Percentiles rank a stretch among this genome's conserved stretches.
phyloP scores from a whole-genome alignment of 305 asterid genomes.

The Solanum hybrid region DNA sequence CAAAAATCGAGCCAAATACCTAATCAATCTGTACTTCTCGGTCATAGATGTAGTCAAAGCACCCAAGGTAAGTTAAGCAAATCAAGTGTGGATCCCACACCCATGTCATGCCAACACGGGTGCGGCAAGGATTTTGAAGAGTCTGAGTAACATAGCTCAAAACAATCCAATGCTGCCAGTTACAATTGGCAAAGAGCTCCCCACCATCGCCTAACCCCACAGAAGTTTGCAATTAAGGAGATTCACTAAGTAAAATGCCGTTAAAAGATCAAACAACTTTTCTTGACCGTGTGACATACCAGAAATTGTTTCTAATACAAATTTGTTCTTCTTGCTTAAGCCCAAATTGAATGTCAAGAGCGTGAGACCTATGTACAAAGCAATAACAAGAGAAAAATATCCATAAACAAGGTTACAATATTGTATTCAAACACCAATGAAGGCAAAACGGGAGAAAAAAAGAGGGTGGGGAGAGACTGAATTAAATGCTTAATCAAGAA shows the following conservation, averaged over 20 bases:
- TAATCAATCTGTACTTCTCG: background rate
- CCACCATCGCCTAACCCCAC: background rate
- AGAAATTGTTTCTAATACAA: background rate
- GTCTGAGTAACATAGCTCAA: background rate
- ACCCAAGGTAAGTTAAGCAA: background rate
- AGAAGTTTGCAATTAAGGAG: background rate
- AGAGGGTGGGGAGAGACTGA: background rate
- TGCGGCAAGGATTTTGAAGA: background rate
- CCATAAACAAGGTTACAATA: background rate
- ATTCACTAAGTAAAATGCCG: background rate
- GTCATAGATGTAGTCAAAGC: background rate
- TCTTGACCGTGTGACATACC: background rate
- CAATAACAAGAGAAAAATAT: background rate
- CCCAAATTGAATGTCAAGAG: background rate
- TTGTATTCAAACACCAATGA: background rate
- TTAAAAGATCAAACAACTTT: background rate
- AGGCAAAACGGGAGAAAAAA: background rate
- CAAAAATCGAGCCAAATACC: background rate
- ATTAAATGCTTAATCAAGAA: background rate
- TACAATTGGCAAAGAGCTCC: background rate
- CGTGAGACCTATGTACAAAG: background rate
- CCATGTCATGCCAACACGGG: background rate
- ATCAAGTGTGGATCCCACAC: background rate
- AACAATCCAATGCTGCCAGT: background rate
- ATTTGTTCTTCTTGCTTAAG: background rate